Percentiles rank a stretch among this genome's conserved stretches.
phyloP scores from a whole-genome alignment of 1,284 basidiomycete genomes.

The Phylloporus gajari region DNA sequence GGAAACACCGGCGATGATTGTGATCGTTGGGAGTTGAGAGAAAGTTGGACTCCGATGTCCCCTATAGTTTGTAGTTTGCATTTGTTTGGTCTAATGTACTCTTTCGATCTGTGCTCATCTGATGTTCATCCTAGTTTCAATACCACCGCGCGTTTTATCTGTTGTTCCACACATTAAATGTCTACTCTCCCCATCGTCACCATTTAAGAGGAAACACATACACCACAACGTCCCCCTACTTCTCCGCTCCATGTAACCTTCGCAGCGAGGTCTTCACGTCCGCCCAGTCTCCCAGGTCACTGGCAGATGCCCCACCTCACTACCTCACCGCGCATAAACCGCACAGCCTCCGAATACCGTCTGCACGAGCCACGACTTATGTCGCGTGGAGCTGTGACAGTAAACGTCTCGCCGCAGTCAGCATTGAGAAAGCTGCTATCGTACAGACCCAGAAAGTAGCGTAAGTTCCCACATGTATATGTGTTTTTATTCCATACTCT shows the following conservation, averaged over 20 bases:
- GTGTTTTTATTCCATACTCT: neutral
- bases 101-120: too few relatives aligned
- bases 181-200: too few relatives aligned
- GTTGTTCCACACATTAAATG: too few relatives aligned
- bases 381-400: slow-evolving; percentile 86
- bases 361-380: slow-evolving; percentile 70
- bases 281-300: slow-evolving; percentile 40
- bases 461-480: slow-evolving; percentile 52
- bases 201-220: slow-evolving; percentile 65
- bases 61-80: too few relatives aligned
- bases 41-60: too few relatives aligned
- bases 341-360: slow-evolving; percentile 40
- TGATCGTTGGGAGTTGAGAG: too few relatives aligned
- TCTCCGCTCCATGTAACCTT: slow-evolving; percentile 81
- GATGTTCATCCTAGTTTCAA: too few relatives aligned
- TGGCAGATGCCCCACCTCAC: slow-evolving; percentile 21
- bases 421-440: slow-evolving; percentile 77
- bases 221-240: slow-evolving; percentile 74
- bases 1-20: too few relatives aligned
- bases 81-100: too few relatives aligned
- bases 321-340: slow-evolving; percentile 71
- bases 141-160: too few relatives aligned
- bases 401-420: slow-evolving; percentile 78
- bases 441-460: slow-evolving; percentile 78
- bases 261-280: slow-evolving; percentile 75